These are phyloP conservation scores for Trichothecium roseum DNA, from an alignment of 2,329 filamentous ascomycete species.

Conservation along the genomic window DNA sequence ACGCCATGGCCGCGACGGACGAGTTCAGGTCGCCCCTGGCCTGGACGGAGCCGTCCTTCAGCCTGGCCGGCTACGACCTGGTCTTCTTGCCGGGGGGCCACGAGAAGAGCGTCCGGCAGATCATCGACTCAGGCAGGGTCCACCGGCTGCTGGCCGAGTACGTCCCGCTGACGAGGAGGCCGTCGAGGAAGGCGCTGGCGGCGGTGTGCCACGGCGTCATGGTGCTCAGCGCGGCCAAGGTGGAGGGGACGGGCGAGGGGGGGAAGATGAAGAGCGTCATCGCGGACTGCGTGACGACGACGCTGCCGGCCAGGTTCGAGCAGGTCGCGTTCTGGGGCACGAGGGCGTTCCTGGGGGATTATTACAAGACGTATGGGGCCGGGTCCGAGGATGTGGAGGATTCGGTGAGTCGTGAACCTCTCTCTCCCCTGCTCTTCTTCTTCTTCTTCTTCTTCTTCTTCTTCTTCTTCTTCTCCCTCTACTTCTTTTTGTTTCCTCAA, in stretches of 20 bases:
- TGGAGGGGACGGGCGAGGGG: slow-evolving; percentile 28
- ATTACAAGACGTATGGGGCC: slow-evolving; percentile 45
- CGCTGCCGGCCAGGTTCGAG: slow-evolving; percentile 37
- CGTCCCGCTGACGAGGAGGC: slow-evolving; percentile 35
- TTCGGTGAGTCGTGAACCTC: slow-evolving; percentile 21
- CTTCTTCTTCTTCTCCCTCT: too few relatives aligned
- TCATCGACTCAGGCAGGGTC: slow-evolving; percentile 35
- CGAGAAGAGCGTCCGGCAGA: slow-evolving; percentile 38
- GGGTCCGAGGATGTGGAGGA: slow-evolving; percentile 37
- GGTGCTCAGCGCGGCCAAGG: slow-evolving; percentile 32
- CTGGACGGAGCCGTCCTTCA: slow-evolving; percentile 32
- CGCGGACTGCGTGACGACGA: slow-evolving; percentile 35
- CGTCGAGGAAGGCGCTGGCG: slow-evolving; percentile 30
- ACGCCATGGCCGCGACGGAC: slow-evolving; percentile 28
- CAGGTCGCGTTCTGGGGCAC: slow-evolving; percentile 38
- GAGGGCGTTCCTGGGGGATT: slow-evolving; percentile 37
- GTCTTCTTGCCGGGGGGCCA: slow-evolving; percentile 42
- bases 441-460: too few relatives aligned
- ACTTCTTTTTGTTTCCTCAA: too few relatives aligned
- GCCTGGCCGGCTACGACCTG: slow-evolving; percentile 32
- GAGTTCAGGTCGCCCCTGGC: slow-evolving; percentile 31
- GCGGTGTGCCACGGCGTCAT: slow-evolving; percentile 45
- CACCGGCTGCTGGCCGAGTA: slow-evolving; percentile 33
- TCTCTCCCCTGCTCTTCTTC: too few relatives aligned
- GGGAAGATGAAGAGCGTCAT: slow-evolving; percentile 34